Base-by-base conservation (phyloP, 1,139 yeast genomes). In the Blastobotrys capitulatus region DNA sequence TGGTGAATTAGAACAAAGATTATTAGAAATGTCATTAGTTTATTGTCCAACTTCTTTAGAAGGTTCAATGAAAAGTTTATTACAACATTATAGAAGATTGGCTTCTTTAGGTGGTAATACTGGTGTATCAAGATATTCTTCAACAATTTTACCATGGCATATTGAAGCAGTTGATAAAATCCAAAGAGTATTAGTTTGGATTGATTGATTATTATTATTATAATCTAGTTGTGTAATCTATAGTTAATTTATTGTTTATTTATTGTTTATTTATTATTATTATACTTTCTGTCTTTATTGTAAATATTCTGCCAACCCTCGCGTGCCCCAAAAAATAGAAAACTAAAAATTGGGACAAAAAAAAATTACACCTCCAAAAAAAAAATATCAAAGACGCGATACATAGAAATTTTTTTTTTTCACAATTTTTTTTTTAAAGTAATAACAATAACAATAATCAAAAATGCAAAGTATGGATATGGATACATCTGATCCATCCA, bases 141-240 rank as follows among this genome's bases (percentile, higher is more conserved):
- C 69, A 29, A 67, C 75, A 0, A 68, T 75, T 37, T 70, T 83
- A 1, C 97, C 97, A n/a, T 86, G 95, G 88, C 96, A 88, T 65
- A 75, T 87, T 29, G 71, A 79, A 29, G 87, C 95, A 0, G 95
- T 87, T 6, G 76, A 78, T 31, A 86, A 85, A 61, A 73, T 82
- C 57, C 59, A 57, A 31, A 54, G 64, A 32, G 54, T 60, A 15
- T 51, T 65, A 38, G 54, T 52, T 19, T 52, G 47, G 42, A 41
- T 60, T 19, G 54, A 55, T 39, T 25, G 36, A 13, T 39, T 39
- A 20, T 4, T 22, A 22, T 22, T 22, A 22, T n/a, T n/a, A n/a
- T n/a, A n/a, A 10, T 36, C n/a, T n/a, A n/a, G n/a, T n/a, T n/a
- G n/a, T n/a, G n/a, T n/a, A n/a, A n/a, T n/a, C n/a, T n/a, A n/a